Evolutionary conservation across 352 stramenopile species (phyloP).

Genomic region (Phytophthora sp.): DNA sequence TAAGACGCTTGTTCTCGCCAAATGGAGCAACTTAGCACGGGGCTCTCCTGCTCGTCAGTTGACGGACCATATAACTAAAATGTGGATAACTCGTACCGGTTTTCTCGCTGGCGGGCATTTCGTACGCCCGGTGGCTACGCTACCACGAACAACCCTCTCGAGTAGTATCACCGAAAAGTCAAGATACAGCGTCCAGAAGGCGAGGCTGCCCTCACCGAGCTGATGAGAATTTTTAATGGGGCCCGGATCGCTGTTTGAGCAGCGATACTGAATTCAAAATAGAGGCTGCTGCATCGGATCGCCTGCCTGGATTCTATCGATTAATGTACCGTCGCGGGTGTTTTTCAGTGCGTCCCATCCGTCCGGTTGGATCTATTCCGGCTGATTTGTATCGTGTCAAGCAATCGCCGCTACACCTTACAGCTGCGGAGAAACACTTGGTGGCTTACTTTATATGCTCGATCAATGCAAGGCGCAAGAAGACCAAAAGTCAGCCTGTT

Average conservation of each 20-base stretch:
- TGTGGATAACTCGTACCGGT: neutral
- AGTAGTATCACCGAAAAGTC: slow-evolving; percentile 1
- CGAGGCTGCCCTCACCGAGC: neutral
- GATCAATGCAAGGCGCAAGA: neutral
- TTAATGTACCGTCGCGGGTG: slow-evolving; percentile 1
- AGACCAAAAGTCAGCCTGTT: neutral
- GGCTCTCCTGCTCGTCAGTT: neutral
- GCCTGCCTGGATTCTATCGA: slow-evolving; percentile 4
- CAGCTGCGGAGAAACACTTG: slow-evolving; percentile 5
- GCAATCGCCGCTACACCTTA: neutral
- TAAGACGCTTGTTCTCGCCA: neutral
- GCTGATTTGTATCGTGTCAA: slow-evolving; percentile 12
- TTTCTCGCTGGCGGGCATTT: slow-evolving; percentile 7
- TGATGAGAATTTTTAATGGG: neutral
- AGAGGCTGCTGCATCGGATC: neutral
- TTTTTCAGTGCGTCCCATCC: neutral
- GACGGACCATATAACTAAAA: neutral
- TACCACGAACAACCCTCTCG: slow-evolving; percentile 4
- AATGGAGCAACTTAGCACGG: neutral
- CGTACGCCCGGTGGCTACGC: slow-evolving; percentile 5
- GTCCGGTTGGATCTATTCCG: neutral
- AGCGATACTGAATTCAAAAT: neutral
- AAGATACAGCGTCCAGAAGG: slow-evolving; percentile 6
- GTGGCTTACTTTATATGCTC: neutral
- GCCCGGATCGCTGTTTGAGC: neutral